Evolutionary conservation across 116 monocot genomes (phyloP).

Genomic region (Dioscorea cayenensis): DNA sequence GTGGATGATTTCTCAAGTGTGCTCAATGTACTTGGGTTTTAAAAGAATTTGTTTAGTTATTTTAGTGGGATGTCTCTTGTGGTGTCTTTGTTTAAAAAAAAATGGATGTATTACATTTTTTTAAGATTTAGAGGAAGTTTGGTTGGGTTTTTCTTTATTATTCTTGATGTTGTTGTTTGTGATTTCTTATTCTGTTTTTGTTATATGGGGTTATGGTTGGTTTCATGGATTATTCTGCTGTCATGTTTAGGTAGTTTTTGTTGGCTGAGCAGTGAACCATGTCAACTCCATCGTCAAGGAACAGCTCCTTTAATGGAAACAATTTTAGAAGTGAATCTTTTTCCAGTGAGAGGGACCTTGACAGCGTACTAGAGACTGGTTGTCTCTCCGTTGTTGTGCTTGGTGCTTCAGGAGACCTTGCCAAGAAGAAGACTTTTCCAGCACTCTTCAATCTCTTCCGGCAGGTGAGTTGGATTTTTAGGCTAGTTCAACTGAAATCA

Average conservation of each 20-base stretch:
- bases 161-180: too few species aligned
- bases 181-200: too few species aligned
- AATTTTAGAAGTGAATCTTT: slow-evolving; percentile 36
- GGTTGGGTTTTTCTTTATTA: too few species aligned
- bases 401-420: slow-evolving; percentile 96
- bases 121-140: too few species aligned
- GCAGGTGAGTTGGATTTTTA: slow-evolving; percentile 45
- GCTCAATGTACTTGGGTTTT: too few species aligned
- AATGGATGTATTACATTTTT: too few species aligned
- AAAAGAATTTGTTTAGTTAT: too few species aligned
- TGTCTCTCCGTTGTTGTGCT: slow-evolving; percentile 90
- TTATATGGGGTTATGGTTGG: neutral
- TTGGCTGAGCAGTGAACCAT: slow-evolving; percentile 6
- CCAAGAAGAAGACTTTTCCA: slow-evolving; percentile 97
- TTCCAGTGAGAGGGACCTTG: slow-evolving; percentile 39
- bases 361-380: slow-evolving; percentile 38
- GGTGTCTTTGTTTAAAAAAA: too few species aligned
- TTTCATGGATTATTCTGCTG: neutral
- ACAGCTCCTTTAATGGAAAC: slow-evolving; percentile 17
- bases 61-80: too few species aligned
- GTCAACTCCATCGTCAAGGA: slow-evolving; percentile 28
- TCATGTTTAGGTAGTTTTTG: neutral
- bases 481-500: neutral
- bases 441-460: slow-evolving; percentile 85
- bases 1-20: too few species aligned